Evolutionary conservation across 495 filamentous ascomycete genomes (phyloP).

Genomic region (Aspergillus bertholletiae): DNA sequence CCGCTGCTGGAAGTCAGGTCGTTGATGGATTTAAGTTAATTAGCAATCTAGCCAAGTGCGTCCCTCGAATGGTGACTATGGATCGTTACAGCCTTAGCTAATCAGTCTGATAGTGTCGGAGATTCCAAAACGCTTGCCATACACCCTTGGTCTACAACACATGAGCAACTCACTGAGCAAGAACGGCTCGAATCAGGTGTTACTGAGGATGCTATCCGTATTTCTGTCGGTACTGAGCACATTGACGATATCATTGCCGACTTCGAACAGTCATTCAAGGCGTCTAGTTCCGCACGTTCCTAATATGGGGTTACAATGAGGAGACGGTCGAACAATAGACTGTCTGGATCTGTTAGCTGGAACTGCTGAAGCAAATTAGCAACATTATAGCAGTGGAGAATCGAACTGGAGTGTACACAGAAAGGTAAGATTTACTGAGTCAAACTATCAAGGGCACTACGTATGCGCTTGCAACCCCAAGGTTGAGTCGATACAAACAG

Average conservation of each 20-base stretch:
- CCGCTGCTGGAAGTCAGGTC: conserved; percentile 73
- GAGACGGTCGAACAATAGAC: not conserved
- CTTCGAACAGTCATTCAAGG: conserved; percentile 86
- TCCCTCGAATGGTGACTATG: not conserved
- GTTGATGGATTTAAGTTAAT: conserved; percentile 95
- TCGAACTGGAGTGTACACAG: too few relatives aligned
- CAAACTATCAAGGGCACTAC: too few relatives aligned
- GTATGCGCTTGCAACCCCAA: too few relatives aligned
- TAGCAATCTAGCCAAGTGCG: conserved; percentile 83
- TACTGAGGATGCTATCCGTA: conserved; percentile 89
- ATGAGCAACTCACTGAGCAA: conserved; percentile 85
- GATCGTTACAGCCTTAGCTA: not conserved
- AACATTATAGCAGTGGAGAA: too few relatives aligned
- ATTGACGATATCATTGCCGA: conserved; percentile 98
- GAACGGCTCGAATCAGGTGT: conserved; percentile 81
- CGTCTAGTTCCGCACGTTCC: conserved; percentile 32
- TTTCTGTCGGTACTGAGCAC: conserved; percentile 95
- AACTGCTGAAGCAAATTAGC: not conserved
- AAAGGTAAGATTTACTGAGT: too few relatives aligned
- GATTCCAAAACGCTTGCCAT: conserved; percentile 88
- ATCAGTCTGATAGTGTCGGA: conserved; percentile 48
- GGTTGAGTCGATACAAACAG: too few relatives aligned
- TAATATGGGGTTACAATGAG: not conserved
- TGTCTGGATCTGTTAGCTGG: not conserved
- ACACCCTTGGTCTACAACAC: conserved; percentile 94